Evolutionary conservation across 139 green algal species (phyloP), one percentile per base, ranked within the genome.

Genomic region (Gonium pectorale): DNA sequence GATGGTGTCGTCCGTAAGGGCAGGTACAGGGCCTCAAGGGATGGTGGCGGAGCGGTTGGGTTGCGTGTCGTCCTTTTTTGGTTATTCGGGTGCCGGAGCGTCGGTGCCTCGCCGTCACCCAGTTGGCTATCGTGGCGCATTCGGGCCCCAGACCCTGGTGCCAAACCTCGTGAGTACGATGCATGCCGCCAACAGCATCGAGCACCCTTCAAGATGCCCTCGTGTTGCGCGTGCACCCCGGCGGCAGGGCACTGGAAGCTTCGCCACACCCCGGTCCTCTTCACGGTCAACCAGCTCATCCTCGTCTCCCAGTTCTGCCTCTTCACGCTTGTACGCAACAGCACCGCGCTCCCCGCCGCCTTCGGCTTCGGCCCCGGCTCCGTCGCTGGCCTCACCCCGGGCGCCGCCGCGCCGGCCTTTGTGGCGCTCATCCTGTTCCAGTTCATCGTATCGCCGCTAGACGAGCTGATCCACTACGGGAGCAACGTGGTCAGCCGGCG

Each of bases 221-320:
- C n/a, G n/a, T n/a, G n/a, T n/a, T n/a, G n/a, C n/a, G n/a, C n/a
- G n/a, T n/a, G n/a, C n/a, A n/a, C n/a, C n/a, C n/a, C n/a, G n/a
- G n/a, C n/a, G n/a, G 1, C 81, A 87, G 92, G 92, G 9, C 95
- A 97, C 89, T 98, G 95, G 95, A 98, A 97, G 93, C 88, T 98
- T 74, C 49, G 90, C 29, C 96, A 99, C 92, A 98, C 93, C 1
- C 64, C 87, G 2, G 81, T 91, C 31, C 90, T 95, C 54, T 96
- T 98, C 72, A 43, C 87, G 0, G 78, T 90, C 6, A 59, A 67
- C 41, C 80, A 87, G 85, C 62, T 91, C 0, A 49, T 97, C 17
- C 37, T 93, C 8, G 49, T 96, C 40, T 54, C 80, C 13, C 93
- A 98, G 85, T 92, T 98, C 37, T 44, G 70, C 54, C 87, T 97